Evolutionary conservation across 305 asterid genomes (phyloP).

Genomic region (Solanum chacoense): DNA sequence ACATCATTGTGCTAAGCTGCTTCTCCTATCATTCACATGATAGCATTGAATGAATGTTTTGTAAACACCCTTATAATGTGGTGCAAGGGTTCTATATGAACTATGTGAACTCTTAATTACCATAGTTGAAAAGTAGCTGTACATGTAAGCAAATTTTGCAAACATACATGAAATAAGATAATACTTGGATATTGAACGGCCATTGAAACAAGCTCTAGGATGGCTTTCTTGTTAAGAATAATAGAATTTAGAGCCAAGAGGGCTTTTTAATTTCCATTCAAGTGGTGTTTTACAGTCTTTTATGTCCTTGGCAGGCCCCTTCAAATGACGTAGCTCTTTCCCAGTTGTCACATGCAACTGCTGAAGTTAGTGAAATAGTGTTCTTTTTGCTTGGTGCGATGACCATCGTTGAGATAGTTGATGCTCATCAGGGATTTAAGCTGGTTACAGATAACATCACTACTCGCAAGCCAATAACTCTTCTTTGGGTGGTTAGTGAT

Average conservation of each 20-base stretch:
- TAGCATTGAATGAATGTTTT: not conserved
- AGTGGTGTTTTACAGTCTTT: conserved; percentile 2
- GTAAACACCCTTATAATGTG: not conserved
- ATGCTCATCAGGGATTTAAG: conserved; percentile 99
- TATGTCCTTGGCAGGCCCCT: conserved; percentile 63
- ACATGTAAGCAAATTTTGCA: not conserved
- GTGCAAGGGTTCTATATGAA: not conserved
- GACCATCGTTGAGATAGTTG: conserved; percentile 96
- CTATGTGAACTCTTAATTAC: not conserved
- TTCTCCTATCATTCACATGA: not conserved
- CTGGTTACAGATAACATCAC: conserved; percentile 89
- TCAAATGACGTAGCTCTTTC: conserved; percentile 85
- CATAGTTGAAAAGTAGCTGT: not conserved
- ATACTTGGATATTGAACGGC: not conserved
- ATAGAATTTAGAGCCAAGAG: not conserved
- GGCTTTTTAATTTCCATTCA: not conserved
- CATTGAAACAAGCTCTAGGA: not conserved
- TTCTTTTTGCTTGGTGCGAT: conserved; percentile 96
- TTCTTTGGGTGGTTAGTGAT: conserved; percentile 95
- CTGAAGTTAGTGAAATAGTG: conserved; percentile 92
- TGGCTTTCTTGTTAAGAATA: not conserved
- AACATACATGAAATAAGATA: not conserved
- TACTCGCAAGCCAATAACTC: conserved; percentile 84
- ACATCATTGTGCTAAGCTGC: not conserved
- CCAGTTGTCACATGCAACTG: conserved; percentile 91